Evolutionary conservation across 2,329 filamentous ascomycete genomes (phyloP), one percentile per base, ranked within the genome.

Genomic region (Chalara sp.): DNA sequence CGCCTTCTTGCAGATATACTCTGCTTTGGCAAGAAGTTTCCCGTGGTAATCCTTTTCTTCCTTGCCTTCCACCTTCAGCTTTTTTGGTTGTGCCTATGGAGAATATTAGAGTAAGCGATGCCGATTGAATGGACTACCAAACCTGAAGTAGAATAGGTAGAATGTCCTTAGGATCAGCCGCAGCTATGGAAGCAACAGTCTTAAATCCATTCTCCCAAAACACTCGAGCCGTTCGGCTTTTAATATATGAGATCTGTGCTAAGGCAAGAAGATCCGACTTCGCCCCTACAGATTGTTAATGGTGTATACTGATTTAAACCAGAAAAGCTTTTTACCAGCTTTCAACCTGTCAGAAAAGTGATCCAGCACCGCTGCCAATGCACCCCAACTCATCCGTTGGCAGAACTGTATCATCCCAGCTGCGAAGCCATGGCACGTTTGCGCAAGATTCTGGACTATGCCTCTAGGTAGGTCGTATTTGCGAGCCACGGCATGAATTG

Each of bases 401-500:
- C 86, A 90, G 61, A 90, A 90, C 57, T 87, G 89, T 53, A 90
- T 80, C 74, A 89, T 88, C 4, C 86, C 86, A 2, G 84, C 84
- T 4, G 86, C 87, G 61, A 90, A 91, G 0, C 87, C 87, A 56
- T 89, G 82, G 57, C 86, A 89, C 1, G 83, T 86, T 59, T 89
- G 85, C 2, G 85, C 80, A 1, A 90, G 72, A 21, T 76, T 86
- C 65, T 91, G 87, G 8, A 90, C 80, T 5, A 78, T 75, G 1
- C 86, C 87, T 21, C 87, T 78, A 6, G 85, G 81, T 53, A 81
- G 80, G 54, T 81, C 78, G 63, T 88, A 91, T 62, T 87, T 88
- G 12, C 74, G 73, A 30, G 86, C 83, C 31, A 90, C 83, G 3
- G 75, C 69, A 57, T 87, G 80, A 32, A 90, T 75, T 0, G 87